Base-by-base conservation (phyloP, 495 filamentous ascomycete genomes). In the Neurospora sp. region DNA sequence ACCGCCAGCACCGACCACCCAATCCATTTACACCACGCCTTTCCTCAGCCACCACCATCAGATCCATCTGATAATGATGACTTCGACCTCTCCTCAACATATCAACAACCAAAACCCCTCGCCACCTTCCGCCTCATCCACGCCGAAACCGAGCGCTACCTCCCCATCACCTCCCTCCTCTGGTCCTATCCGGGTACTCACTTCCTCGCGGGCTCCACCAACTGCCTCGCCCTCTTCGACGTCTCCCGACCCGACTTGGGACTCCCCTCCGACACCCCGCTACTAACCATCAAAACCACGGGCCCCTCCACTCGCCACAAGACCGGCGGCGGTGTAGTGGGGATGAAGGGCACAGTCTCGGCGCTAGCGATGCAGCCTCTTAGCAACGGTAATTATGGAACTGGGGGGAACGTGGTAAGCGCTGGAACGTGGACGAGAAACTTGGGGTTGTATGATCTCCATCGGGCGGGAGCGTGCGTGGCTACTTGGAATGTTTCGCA, bases 321-420 rank as follows among this genome's bases (percentile, higher is more conserved):
- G n/a, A n/a, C n/a, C 31, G 31, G 31, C 31, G 31, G 31, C 31
- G 31, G 31, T 35, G n/a, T 5, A 2, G 82, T 91, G 12, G 93
- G 93, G 10, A 96, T 96, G 90, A 92, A 91, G 73, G 96, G 96
- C 1, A 90, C 92, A 53, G 84, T 98, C 2, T 91, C 90, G 4
- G 89, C 92, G 0, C 79, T 99, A 46, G 75, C 76, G 1, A 76
- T 79, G 3, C 79, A 83, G 44, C 80, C 82, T 3, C 73, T 76
- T 16, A 79, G 79, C 7, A 35, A 69, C 38, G 70, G 69, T 6
- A 76, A 68, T 12, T 77, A 65, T 37, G 31, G 18, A 2, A 8
- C 10, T 1, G 71, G n/a, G 39, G 71, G 78, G 4, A 83, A 83
- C 12, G 83, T 97, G 3, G 81, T 98, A 4, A 94, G 93, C 3